phyloP scores from a whole-genome alignment of 768 basidiomycete genomes.

The Leccinellum albellum region DNA sequence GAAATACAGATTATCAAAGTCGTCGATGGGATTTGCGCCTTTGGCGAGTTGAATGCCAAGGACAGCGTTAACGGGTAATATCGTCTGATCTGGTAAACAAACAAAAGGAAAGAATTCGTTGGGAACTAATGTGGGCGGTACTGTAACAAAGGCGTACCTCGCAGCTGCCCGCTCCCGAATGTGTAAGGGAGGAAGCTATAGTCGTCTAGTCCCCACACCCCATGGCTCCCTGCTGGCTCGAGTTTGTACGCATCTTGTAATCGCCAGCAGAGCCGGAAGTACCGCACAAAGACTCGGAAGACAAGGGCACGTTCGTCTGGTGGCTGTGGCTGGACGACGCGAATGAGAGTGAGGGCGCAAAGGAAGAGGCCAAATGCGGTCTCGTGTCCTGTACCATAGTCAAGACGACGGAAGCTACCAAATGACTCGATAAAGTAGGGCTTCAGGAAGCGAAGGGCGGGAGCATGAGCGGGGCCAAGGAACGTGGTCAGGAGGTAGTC shows the following conservation, averaged over 20 bases:
- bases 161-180: conserved; percentile 86
- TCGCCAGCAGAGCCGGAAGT: conserved; percentile 77
- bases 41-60: conserved; percentile 47
- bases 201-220: conserved; percentile 97
- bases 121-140: background rate
- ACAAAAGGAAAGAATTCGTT: background rate
- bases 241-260: conserved; percentile 87
- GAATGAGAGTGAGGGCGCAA: conserved; percentile 62
- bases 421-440: conserved; percentile 83
- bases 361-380: conserved; percentile 81
- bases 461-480: conserved; percentile 42
- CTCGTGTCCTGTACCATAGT: conserved; percentile 98
- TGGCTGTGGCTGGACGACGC: conserved; percentile 55
- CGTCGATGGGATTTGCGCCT: conserved; percentile 19
- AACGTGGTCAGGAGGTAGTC: conserved; percentile 47
- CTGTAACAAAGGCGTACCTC: conserved; percentile 45
- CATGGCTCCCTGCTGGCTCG: conserved; percentile 96
- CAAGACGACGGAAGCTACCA: conserved; percentile 86
- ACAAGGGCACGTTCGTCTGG: conserved; percentile 60
- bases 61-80: conserved; percentile 61
- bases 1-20: conserved; percentile 71
- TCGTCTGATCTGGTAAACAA: conserved; percentile 48
- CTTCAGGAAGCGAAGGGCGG: conserved; percentile 59
- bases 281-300: conserved; percentile 68
- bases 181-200: conserved; percentile 86